phyloP scores from a whole-genome alignment of 1,284 basidiomycete species.

The Microbotryum lychnidis-dioicae region DNA sequence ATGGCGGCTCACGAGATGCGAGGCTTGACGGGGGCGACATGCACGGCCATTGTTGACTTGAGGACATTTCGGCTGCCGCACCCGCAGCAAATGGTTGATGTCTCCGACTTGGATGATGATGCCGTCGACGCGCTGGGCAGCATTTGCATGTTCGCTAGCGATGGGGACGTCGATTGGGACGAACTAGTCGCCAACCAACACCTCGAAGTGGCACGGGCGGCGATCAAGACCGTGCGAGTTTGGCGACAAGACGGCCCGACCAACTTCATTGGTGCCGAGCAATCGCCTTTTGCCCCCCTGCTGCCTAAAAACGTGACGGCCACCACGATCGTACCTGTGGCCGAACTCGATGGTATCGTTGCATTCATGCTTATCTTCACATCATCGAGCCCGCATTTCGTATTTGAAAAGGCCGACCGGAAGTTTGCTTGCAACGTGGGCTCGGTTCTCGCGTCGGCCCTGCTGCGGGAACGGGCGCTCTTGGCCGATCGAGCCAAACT shows the following conservation, averaged over 20 bases:
- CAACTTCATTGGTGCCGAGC: too few species aligned
- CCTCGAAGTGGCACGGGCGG: background rate
- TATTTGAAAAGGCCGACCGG: conserved; percentile 18
- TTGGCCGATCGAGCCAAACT: conserved; percentile 37
- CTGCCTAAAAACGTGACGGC: too few species aligned
- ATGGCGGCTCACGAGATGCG: conserved; percentile 7
- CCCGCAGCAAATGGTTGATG: background rate
- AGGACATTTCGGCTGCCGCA: conserved; percentile 10
- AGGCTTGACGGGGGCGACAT: conserved; percentile 2
- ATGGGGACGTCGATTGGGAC: conserved; percentile 7
- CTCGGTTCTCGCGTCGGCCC: conserved; percentile 27
- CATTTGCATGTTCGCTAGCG: conserved; percentile 3
- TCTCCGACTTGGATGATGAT: background rate
- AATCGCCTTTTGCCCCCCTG: too few species aligned
- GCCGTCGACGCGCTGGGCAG: background rate
- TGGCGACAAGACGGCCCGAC: background rate
- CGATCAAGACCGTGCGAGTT: background rate
- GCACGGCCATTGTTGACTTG: conserved; percentile 11
- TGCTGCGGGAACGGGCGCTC: conserved; percentile 30
- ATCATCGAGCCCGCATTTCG: conserved; percentile 8
- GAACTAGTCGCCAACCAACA: background rate
- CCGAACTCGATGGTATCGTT: conserved; percentile 17
- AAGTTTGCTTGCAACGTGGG: conserved; percentile 33
- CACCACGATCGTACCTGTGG: too few species aligned
- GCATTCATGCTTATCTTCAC: conserved; percentile 31